These are phyloP conservation scores for Candida glucosophila DNA, from an alignment of 1,139 yeast genomes.

Conservation along the genomic window DNA sequence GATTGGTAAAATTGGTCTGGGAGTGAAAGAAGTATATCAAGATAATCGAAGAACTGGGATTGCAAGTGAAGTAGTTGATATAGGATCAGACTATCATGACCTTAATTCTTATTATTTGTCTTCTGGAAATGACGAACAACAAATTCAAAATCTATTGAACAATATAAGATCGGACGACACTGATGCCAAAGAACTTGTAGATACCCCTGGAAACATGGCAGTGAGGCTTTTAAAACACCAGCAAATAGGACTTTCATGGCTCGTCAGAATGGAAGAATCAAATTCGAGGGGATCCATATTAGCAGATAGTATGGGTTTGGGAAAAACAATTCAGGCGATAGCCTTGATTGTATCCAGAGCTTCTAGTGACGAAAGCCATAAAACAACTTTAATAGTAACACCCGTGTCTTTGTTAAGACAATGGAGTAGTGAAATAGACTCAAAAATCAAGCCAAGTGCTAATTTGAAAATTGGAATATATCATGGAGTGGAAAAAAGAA, in stretches of 20 bases:
- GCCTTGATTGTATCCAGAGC: constrained; percentile 56
- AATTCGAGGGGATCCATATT: constrained; percentile 64
- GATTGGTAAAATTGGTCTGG: too few relatives aligned
- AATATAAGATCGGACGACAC: constrained; percentile 59
- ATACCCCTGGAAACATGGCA: constrained; percentile 64
- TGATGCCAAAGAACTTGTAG: constrained; percentile 30
- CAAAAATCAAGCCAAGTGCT: constrained; percentile 45
- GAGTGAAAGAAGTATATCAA: too few relatives aligned
- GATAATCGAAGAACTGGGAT: too few relatives aligned
- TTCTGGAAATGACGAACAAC: constrained; percentile 26
- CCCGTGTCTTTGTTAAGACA: constrained; percentile 80
- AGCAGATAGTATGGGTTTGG: constrained; percentile 94
- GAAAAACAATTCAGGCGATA: constrained; percentile 80
- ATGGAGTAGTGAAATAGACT: constrained; percentile 72
- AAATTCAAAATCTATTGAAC: constrained; percentile 45
- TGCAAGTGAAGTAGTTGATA: too few relatives aligned
- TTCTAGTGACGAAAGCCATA: constrained; percentile 24
- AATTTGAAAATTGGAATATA: constrained; percentile 45
- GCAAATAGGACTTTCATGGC: constrained; percentile 78
- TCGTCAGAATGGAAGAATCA: constrained; percentile 56
- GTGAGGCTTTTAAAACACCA: constrained; percentile 75
- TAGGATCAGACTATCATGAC: background rate
- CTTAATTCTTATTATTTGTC: constrained; percentile 14
- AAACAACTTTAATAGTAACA: constrained; percentile 69
- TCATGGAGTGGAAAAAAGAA: constrained; percentile 47